Evolutionary conservation across 2,329 filamentous ascomycete genomes (phyloP), one percentile per base, ranked within the genome.

Genomic region (Herpotrichia juniperi): DNA sequence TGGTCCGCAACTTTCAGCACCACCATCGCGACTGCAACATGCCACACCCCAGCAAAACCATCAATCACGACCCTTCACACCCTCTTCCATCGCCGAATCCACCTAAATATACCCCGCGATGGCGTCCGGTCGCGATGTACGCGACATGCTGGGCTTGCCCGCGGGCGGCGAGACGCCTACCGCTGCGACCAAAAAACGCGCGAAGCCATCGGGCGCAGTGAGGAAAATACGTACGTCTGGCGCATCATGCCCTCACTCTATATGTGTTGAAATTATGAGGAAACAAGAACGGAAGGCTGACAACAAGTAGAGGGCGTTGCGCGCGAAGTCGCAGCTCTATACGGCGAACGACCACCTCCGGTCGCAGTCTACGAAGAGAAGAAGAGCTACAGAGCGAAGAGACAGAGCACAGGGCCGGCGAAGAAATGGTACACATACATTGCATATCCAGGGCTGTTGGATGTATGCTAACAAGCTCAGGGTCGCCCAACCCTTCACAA

Each of bases 81-180:
- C n/a, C 22, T 39, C 46, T 17, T 26, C 35, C 43, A 43, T 52
- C 56, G 28, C 57, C 58, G 48, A 58, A 57, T 58, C 59, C 53
- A 60, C 43, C 49, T 46, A 53, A 44, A 53, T 42, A 54, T 46
- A n/a, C 51, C 43, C 54, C 59, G 60, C 64, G 58, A 74, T 74
- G 71, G 68, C 71, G 54, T 68, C 69, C 45, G 66, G 70, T 56
- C 68, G 72, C 59, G 91, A 96, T 81, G 85, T 96, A 63, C 91
- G 90, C 78, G 91, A 96, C 73, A 90, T 96, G 70, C 86, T 96
- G 68, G 91, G 93, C 74, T 81, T 96, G 71, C 87, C 86, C 62
- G 87, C 59, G 86, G 65, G 75, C 51, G 66, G 77, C 45, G 66
- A 76, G 45, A 66, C 77, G 45, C 77, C 63, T 45, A 68, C 69